phyloP scores from a whole-genome alignment of 2,329 filamentous ascomycete species.

The Coniochaeta ligniaria region DNA sequence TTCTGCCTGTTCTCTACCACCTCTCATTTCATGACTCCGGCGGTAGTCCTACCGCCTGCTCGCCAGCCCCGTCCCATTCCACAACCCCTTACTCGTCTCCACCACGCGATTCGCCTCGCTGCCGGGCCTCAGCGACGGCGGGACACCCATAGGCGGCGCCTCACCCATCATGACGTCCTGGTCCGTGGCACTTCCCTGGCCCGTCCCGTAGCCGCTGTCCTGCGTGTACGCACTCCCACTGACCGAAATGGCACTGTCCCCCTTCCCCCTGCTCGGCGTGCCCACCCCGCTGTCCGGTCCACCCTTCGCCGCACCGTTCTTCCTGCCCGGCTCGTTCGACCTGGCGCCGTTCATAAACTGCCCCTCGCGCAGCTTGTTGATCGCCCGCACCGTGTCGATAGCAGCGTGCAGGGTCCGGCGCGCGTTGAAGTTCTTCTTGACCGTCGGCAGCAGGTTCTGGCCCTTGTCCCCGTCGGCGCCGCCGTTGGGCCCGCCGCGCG shows the following conservation, averaged over 20 bases:
- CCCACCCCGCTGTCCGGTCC: neutral
- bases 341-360: constrained; percentile 59
- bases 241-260: constrained; percentile 23
- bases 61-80: constrained; percentile 30
- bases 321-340: constrained; percentile 11
- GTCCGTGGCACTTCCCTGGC: constrained; percentile 22
- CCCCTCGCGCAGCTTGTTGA: constrained; percentile 63
- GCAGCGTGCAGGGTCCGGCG: constrained; percentile 61
- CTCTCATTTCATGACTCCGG: no score
- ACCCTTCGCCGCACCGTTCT: neutral
- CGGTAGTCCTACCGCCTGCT: constrained; percentile 12
- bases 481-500: constrained; percentile 21
- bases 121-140: constrained; percentile 47
- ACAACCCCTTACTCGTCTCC: constrained; percentile 59
- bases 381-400: constrained; percentile 64
- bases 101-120: constrained; percentile 47
- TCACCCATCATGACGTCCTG: constrained; percentile 43
- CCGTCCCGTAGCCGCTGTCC: constrained; percentile 44
- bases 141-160: constrained; percentile 29
- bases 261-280: constrained; percentile 18
- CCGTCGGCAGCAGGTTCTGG: constrained; percentile 58
- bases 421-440: constrained; percentile 71
- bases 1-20: neutral
- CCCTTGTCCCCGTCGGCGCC: constrained; percentile 39
- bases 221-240: constrained; percentile 17